Evolutionary conservation across 31 red algal species (phyloP).

Genomic region (Porphyra umbilicalis): DNA sequence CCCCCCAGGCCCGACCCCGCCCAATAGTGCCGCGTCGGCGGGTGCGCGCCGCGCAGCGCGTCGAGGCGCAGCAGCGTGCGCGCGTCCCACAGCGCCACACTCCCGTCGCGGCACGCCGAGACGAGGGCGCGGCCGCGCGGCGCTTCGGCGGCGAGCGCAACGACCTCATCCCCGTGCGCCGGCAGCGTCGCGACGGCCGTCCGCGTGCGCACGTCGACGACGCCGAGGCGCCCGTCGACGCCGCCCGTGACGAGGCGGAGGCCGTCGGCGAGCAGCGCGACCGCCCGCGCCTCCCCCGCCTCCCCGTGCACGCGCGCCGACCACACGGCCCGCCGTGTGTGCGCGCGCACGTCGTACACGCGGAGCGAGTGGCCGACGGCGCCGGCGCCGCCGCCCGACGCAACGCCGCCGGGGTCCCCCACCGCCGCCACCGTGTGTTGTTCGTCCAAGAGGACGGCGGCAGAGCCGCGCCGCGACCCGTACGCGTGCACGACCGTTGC

Average conservation of each 20-base stretch:
- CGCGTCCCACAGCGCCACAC: constrained; percentile 79
- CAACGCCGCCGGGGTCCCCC: constrained; percentile 62
- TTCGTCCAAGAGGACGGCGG: constrained; percentile 74
- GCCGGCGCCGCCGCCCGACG: constrained; percentile 8
- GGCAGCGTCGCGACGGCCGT: constrained; percentile 70
- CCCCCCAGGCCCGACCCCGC: constrained; percentile 63
- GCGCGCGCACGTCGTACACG: constrained; percentile 76
- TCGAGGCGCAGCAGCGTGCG: constrained; percentile 69
- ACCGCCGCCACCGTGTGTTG: constrained; percentile 81
- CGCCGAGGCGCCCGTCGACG: constrained; percentile 57
- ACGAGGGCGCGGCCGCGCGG: constrained; percentile 69
- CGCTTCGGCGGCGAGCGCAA: constrained; percentile 51
- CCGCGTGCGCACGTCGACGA: constrained; percentile 77
- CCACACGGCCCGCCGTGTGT: constrained; percentile 47
- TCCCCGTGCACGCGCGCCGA: constrained; percentile 64
- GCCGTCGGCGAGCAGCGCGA: constrained; percentile 75
- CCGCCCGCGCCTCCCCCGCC: constrained; percentile 53
- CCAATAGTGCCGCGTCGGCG: constrained; percentile 70
- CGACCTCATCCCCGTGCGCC: constrained; percentile 73
- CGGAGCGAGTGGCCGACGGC: constrained; percentile 55
- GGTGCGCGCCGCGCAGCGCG: constrained; percentile 46
- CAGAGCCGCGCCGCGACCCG: constrained; percentile 52
- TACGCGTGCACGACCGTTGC: constrained; percentile 70
- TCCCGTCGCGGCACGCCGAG: constrained; percentile 57
- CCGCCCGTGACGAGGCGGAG: constrained; percentile 82